Evolutionary conservation across 805 yeast genomes (phyloP).

Genomic region (Barnettozyma siamensis): DNA sequence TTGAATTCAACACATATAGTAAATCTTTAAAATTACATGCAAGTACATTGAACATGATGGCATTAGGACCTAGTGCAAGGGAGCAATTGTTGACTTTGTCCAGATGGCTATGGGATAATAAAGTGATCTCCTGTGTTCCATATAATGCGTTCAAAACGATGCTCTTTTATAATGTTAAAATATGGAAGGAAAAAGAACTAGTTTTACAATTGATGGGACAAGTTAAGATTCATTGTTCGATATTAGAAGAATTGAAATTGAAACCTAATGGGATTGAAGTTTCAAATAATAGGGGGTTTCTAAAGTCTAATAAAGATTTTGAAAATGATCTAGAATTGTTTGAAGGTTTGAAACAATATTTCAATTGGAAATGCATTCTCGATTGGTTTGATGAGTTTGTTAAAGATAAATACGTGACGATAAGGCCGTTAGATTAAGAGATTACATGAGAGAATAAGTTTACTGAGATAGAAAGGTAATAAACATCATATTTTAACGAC

Average conservation of each 20-base stretch:
- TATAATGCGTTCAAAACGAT: conserved; percentile 16
- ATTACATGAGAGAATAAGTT: no score
- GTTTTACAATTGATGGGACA: conserved; percentile 16
- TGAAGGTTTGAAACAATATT: conserved; percentile 13
- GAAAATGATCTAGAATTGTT: conserved; percentile 10
- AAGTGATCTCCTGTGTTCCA: conserved; percentile 18
- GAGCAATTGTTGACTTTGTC: conserved; percentile 11
- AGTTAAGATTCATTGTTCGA: conserved; percentile 16
- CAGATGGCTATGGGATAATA: conserved; percentile 20
- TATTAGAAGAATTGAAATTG: conserved; percentile 16
- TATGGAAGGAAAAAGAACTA: conserved; percentile 13
- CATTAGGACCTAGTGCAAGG: conserved; percentile 7
- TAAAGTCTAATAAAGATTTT: conserved; percentile 10
- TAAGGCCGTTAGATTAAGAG: conserved; percentile 1
- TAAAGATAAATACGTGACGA: conserved; percentile 12
- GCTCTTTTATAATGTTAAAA: conserved; percentile 9
- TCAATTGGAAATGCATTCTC: conserved; percentile 18
- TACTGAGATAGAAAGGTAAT: no score
- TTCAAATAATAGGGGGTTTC: conserved; percentile 12
- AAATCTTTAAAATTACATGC: neutral
- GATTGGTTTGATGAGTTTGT: conserved; percentile 20
- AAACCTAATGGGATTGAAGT: conserved; percentile 12
- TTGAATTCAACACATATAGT: conserved; percentile 13
- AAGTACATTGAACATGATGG: neutral
- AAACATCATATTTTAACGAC: no score